phyloP scores from a whole-genome alignment of 75 land plant species.

The Picea sitchensis region DNA sequence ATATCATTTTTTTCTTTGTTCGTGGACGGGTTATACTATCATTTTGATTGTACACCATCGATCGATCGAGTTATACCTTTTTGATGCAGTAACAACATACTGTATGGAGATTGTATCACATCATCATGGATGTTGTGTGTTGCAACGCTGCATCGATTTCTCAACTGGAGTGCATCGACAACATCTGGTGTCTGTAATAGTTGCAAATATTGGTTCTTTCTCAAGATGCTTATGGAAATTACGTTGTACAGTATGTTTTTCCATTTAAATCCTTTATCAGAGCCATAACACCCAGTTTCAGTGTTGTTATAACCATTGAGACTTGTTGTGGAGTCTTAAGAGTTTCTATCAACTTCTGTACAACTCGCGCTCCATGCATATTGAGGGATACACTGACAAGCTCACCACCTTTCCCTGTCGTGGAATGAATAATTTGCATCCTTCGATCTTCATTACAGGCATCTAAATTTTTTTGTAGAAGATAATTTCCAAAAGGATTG shows the following conservation, averaged over 20 bases:
- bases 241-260: conserved; percentile 70
- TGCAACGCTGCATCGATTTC: conserved; percentile 62
- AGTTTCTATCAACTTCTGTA: conserved; percentile 21
- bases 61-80: conserved; percentile 14
- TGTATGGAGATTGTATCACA: conserved; percentile 71
- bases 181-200: conserved; percentile 40
- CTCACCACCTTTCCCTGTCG: conserved; percentile 31
- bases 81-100: conserved; percentile 48
- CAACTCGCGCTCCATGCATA: conserved; percentile 36
- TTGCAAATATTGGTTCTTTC: conserved; percentile 52
- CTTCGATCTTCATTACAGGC: conserved; percentile 66
- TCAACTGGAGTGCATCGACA: conserved; percentile 35
- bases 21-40: too few relatives aligned
- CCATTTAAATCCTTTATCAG: conserved; percentile 72
- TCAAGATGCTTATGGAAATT: conserved; percentile 59
- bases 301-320: conserved; percentile 39
- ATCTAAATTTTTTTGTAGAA: conserved; percentile 71
- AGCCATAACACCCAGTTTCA: conserved; percentile 48
- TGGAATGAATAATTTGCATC: conserved; percentile 38
- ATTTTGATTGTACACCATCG: too few relatives aligned
- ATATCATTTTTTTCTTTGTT: too few relatives aligned
- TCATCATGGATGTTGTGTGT: conserved; percentile 65
- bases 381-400: conserved; percentile 59
- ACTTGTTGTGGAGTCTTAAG: conserved; percentile 54
- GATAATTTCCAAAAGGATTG: conserved; percentile 79